Conservation (phyloP, 73 alveolate genomes). For the Effrenium voratum region DNA sequence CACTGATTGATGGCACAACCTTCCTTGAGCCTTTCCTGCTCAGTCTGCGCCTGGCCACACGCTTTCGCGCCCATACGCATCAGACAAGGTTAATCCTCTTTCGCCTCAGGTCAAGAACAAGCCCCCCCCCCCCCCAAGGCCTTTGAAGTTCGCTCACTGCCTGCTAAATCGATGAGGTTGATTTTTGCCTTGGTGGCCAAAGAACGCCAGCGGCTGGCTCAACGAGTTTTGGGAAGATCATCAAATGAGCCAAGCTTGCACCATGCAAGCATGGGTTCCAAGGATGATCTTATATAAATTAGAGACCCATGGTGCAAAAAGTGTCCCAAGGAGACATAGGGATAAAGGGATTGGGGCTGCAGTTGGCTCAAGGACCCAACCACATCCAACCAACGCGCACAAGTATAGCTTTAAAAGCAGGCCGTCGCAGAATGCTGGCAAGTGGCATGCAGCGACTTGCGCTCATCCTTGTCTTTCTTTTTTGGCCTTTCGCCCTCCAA, state of each 20-base stretch:
- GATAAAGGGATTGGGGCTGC: too few relatives aligned
- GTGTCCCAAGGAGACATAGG: too few relatives aligned
- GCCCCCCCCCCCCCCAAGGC: not conserved
- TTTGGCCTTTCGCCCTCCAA: constrained; percentile 82
- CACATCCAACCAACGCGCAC: too few relatives aligned
- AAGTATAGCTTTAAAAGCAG: not conserved
- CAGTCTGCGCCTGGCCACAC: constrained; percentile 91
- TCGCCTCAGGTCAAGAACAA: too few relatives aligned
- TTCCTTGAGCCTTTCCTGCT: constrained; percentile 70
- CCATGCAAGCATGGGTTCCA: not conserved
- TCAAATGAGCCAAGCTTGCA: too few relatives aligned
- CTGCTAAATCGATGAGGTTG: constrained; percentile 84
- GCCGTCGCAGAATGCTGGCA: not conserved
- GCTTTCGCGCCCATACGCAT: too few relatives aligned
- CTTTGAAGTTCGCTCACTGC: constrained; percentile 85
- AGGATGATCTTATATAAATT: not conserved
- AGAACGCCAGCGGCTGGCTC: not conserved
- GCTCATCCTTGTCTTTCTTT: constrained; percentile 66
- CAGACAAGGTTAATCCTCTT: too few relatives aligned
- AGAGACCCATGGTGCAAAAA: not conserved
- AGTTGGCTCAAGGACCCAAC: too few relatives aligned
- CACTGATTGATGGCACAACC: constrained; percentile 92
- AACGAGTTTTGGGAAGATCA: not conserved
- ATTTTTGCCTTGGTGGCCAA: constrained; percentile 45
- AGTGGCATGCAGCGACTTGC: constrained; percentile 62